These are phyloP conservation scores for Arthrobotrys megalospora DNA, from an alignment of 2,329 filamentous ascomycete species.

Conservation along the genomic window DNA sequence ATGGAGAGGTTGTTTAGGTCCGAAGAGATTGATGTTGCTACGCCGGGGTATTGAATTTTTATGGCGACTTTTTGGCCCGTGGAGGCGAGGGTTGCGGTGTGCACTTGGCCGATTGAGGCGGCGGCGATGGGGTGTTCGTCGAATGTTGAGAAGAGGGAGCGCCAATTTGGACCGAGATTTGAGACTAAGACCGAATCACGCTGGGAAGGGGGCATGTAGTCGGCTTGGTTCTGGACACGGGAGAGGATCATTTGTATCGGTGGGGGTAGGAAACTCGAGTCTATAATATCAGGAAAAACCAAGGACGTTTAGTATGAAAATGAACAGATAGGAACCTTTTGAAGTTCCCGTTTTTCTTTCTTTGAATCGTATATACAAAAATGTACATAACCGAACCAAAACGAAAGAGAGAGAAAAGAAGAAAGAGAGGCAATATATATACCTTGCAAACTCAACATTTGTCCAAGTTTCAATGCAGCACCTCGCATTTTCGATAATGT, in stretches of 20 bases:
- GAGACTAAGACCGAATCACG: slow-evolving; percentile 84
- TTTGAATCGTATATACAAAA: slow-evolving; percentile 31
- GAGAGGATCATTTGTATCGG: slow-evolving; percentile 91
- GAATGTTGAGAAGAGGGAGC: slow-evolving; percentile 84
- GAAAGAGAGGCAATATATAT: slow-evolving; percentile 46
- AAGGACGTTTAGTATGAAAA: slow-evolving; percentile 4
- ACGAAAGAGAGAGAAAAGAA: background rate
- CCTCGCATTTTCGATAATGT: slow-evolving; percentile 97
- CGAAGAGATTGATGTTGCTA: slow-evolving; percentile 94
- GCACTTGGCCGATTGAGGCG: slow-evolving; percentile 96
- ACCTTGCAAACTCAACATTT: slow-evolving; percentile 97
- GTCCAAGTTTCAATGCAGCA: slow-evolving; percentile 94
- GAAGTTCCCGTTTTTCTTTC: background rate
- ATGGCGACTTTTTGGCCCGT: slow-evolving; percentile 83
- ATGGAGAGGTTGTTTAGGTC: slow-evolving; percentile 94
- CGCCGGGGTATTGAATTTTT: slow-evolving; percentile 97
- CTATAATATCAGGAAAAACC: slow-evolving; percentile 67
- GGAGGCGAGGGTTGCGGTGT: slow-evolving; percentile 83
- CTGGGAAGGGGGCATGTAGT: slow-evolving; percentile 97
- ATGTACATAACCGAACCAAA: slow-evolving; percentile 27
- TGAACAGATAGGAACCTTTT: background rate
- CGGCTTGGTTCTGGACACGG: slow-evolving; percentile 93
- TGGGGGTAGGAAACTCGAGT: slow-evolving; percentile 91
- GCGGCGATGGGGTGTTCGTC: slow-evolving; percentile 94
- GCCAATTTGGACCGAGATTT: slow-evolving; percentile 88